phyloP scores from a whole-genome alignment of 306 rosid species.

The Purshia tridentata region DNA sequence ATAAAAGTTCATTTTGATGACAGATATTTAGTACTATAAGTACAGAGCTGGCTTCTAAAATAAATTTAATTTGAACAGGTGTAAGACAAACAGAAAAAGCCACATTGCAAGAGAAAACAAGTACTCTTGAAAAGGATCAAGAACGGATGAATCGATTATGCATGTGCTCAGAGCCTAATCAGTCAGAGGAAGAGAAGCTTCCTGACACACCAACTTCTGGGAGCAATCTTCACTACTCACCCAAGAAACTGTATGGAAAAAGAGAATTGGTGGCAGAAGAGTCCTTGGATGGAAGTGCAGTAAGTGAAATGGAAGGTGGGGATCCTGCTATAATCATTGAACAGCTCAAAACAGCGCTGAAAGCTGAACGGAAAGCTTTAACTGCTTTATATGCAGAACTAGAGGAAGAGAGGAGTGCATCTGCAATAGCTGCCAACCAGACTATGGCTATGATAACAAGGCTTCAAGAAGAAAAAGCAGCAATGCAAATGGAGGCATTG shows the following conservation, averaged over 20 bases:
- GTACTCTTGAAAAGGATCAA: slow-evolving; percentile 23
- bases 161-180: slow-evolving; percentile 36
- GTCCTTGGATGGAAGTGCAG: slow-evolving; percentile 47
- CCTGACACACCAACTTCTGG: slow-evolving; percentile 55
- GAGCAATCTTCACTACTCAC: slow-evolving; percentile 40
- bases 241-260: slow-evolving; percentile 41
- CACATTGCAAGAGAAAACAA: slow-evolving; percentile 27
- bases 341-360: slow-evolving; percentile 45
- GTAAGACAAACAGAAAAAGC: slow-evolving; percentile 10
- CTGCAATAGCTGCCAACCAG: slow-evolving; percentile 78
- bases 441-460: slow-evolving; percentile 96
- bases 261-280: slow-evolving; percentile 53
- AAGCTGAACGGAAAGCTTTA: slow-evolving; percentile 48
- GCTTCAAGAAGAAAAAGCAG: slow-evolving; percentile 83
- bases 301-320: slow-evolving; percentile 50
- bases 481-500: slow-evolving; percentile 87
- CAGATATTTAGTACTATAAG: slow-evolving; percentile 10
- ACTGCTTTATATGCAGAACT: slow-evolving; percentile 66
- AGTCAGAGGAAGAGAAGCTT: slow-evolving; percentile 54
- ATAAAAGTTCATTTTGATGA: not conserved
- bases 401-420: slow-evolving; percentile 87
- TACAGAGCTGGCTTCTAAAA: not conserved
- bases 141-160: slow-evolving; percentile 33
- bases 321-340: slow-evolving; percentile 48
- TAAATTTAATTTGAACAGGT: slow-evolving; percentile 24